phyloP scores from a whole-genome alignment of 306 rosid species.

The Cucurbita pepo region DNA sequence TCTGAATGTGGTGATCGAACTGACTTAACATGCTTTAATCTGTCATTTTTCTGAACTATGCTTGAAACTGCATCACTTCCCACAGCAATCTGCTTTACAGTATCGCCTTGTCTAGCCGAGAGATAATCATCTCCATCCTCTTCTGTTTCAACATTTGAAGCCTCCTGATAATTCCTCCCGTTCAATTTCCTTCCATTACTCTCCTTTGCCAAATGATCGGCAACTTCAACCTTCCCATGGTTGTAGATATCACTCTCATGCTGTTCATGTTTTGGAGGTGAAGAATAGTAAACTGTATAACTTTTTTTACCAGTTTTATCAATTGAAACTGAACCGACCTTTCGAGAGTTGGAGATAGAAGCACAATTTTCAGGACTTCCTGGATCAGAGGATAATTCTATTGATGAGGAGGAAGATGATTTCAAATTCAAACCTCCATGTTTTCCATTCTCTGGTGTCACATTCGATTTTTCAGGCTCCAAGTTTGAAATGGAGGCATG shows the following conservation, averaged over 20 bases:
- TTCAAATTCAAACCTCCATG: conserved; percentile 25
- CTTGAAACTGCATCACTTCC: conserved; percentile 16
- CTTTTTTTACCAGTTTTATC: conserved; percentile 16
- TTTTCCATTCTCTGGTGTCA: conserved; percentile 18
- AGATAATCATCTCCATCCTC: conserved; percentile 26
- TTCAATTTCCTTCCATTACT: conserved; percentile 12
- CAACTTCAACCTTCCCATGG: conserved; percentile 21
- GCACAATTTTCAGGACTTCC: conserved; percentile 49
- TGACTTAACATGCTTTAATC: conserved; percentile 56
- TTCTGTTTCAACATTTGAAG: conserved; percentile 18
- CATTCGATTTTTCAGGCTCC: conserved; percentile 22
- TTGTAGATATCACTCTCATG: conserved; percentile 21
- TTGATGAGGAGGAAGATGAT: conserved; percentile 37
- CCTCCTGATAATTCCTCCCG: conserved; percentile 17
- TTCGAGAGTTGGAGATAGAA: conserved; percentile 21
- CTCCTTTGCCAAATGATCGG: conserved; percentile 17
- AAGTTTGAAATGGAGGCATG: conserved; percentile 21
- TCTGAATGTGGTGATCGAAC: conserved; percentile 62
- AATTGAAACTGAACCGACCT: conserved; percentile 18
- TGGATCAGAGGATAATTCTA: conserved; percentile 40
- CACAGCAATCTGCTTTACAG: conserved; percentile 14
- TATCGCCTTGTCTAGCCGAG: conserved; percentile 11
- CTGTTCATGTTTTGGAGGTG: conserved; percentile 21
- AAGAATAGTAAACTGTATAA: conserved; percentile 25
- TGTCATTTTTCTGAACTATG: conserved; percentile 26